Evolutionary conservation across 2,329 filamentous ascomycete species (phyloP).

Genomic region (Pseudocercospora crystallina): DNA sequence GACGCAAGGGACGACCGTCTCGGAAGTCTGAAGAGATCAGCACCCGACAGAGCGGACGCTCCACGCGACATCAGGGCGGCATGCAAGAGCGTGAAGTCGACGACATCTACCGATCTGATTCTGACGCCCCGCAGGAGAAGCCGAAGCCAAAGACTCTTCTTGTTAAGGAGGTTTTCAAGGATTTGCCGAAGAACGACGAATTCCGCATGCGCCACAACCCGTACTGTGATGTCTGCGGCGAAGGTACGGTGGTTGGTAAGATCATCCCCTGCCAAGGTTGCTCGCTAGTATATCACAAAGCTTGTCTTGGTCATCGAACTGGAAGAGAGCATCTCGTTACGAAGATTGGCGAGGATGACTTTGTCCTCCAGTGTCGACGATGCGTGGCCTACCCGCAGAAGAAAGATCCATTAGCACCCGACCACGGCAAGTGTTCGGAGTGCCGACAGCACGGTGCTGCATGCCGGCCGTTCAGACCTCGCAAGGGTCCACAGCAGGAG

Average conservation of each 20-base stretch:
- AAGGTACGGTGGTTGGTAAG: conserved; percentile 61
- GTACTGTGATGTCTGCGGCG: conserved; percentile 71
- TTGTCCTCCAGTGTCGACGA: conserved; percentile 85
- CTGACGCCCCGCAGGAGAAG: conserved; percentile 36
- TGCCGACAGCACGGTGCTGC: conserved; percentile 67
- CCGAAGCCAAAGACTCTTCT: conserved; percentile 58
- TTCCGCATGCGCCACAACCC: conserved; percentile 71
- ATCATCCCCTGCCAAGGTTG: conserved; percentile 92
- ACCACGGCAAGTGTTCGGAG: conserved; percentile 67
- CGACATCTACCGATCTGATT: conserved; percentile 53
- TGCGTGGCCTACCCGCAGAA: conserved; percentile 70
- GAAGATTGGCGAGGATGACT: conserved; percentile 73
- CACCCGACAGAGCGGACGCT: conserved; percentile 46
- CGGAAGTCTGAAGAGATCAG: conserved; percentile 21
- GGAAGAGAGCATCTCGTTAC: conserved; percentile 84
- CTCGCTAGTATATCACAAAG: conserved; percentile 76
- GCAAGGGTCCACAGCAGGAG: conserved; percentile 74
- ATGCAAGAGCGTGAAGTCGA: conserved; percentile 59
- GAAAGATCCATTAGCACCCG: conserved; percentile 69
- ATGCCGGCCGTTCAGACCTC: conserved; percentile 73
- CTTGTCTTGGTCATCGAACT: conserved; percentile 73
- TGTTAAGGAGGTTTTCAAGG: conserved; percentile 70
- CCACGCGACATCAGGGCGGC: conserved; percentile 46
- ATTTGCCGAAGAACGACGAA: conserved; percentile 58
- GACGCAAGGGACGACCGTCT: conserved; percentile 1